Evolutionary conservation across 371 early-diverging fungal genomes (phyloP).

Genomic region (Lichtheimia ramosa): DNA sequence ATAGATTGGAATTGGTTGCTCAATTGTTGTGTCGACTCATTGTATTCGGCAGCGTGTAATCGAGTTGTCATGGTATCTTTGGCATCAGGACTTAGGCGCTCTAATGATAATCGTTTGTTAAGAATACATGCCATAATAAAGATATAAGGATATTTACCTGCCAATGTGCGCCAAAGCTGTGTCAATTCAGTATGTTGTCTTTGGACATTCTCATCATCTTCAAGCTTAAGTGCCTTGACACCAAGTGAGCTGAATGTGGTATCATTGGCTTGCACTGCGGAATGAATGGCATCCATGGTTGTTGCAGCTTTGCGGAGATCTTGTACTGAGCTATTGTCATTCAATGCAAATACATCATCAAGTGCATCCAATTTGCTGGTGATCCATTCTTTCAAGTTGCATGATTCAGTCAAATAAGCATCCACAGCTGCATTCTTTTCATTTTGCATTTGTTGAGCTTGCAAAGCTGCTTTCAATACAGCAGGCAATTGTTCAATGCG

Average conservation of each 20-base stretch:
- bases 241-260: conserved; percentile 15
- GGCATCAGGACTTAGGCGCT: not conserved
- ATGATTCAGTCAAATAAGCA: conserved; percentile 33
- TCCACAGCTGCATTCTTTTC: conserved; percentile 34
- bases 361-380: conserved; percentile 2
- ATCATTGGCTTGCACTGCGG: conserved; percentile 13
- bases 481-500: conserved; percentile 26
- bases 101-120: too few species aligned
- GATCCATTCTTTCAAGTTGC: conserved; percentile 35
- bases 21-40: conserved; percentile 4
- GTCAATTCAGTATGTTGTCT: conserved; percentile 11
- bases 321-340: not conserved
- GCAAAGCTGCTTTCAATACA: conserved; percentile 24
- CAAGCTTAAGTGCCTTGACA: conserved; percentile 4
- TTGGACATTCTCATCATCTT: conserved; percentile 4
- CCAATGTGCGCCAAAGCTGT: conserved; percentile 10
- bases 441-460: conserved; percentile 30
- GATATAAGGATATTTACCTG: not conserved
- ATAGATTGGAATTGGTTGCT: conserved; percentile 1
- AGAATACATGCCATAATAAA: too few species aligned
- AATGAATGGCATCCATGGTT: conserved; percentile 7
- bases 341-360: not conserved
- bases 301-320: conserved; percentile 1
- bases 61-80: conserved; percentile 3
- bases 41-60: conserved; percentile 16